Evolutionary conservation across 495 filamentous ascomycete genomes (phyloP).

Genomic region (Penicillium lividum): DNA sequence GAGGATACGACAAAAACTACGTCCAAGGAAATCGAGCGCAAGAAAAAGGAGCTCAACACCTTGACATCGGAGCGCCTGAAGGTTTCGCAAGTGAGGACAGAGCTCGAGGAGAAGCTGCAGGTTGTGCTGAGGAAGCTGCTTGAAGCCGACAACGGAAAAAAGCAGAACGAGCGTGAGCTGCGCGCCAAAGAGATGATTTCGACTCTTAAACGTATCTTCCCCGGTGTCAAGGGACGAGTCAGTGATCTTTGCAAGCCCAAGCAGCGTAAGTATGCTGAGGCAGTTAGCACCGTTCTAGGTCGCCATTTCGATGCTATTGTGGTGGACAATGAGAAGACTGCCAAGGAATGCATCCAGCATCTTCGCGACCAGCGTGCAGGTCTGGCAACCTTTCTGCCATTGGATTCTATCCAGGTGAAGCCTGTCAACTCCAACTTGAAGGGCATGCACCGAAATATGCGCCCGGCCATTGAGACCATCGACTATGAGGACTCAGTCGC

Average conservation of each 20-base stretch:
- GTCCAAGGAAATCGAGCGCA: constrained; percentile 74
- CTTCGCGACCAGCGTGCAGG: constrained; percentile 84
- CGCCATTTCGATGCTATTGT: constrained; percentile 92
- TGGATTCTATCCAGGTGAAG: constrained; percentile 95
- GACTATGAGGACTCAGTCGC: constrained; percentile 87
- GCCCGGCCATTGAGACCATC: constrained; percentile 93
- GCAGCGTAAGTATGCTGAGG: constrained; percentile 92
- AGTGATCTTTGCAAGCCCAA: constrained; percentile 93
- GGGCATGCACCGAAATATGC: constrained; percentile 79
- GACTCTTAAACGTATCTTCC: constrained; percentile 86
- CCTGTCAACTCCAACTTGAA: constrained; percentile 86
- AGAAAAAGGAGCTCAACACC: constrained; percentile 87
- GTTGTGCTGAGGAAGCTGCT: constrained; percentile 75
- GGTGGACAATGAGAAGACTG: constrained; percentile 95
- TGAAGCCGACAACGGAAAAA: constrained; percentile 78
- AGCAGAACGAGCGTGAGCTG: constrained; percentile 79
- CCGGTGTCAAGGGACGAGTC: constrained; percentile 85
- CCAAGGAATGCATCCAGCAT: constrained; percentile 91
- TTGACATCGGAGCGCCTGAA: constrained; percentile 82
- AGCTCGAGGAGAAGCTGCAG: constrained; percentile 87
- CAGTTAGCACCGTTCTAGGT: constrained; percentile 88
- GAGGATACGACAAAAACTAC: constrained; percentile 64
- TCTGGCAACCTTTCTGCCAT: constrained; percentile 87
- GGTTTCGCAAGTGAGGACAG: constrained; percentile 74
- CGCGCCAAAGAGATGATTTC: constrained; percentile 75